A percentile compares a stretch with the other conserved stretches of the same genome.
phyloP scores from a whole-genome alignment of 2,329 filamentous ascomycete genomes.

The Eutypella sp. region DNA sequence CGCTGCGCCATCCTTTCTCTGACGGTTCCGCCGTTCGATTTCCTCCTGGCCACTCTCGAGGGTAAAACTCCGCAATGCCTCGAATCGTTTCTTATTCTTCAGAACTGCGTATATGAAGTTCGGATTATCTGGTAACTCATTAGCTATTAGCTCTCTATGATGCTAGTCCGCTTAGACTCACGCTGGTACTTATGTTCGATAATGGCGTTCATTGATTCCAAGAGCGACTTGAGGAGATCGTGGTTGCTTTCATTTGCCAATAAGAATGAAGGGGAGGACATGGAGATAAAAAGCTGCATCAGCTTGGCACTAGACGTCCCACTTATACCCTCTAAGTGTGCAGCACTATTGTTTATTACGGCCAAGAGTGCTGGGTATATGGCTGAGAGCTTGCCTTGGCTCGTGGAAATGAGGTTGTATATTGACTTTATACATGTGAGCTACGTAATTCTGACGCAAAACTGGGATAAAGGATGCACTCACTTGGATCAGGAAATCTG shows the following conservation, averaged over 20 bases:
- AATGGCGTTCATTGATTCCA: constrained; percentile 86
- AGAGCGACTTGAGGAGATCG: constrained; percentile 68
- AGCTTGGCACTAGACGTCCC: constrained; percentile 72
- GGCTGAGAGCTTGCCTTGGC: constrained; percentile 82
- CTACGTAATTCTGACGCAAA: too few relatives aligned
- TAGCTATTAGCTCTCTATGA: constrained; percentile 16
- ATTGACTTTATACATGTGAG: constrained; percentile 59
- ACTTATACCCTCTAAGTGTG: constrained; percentile 75
- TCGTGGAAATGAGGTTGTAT: constrained; percentile 83
- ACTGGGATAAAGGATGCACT: constrained; percentile 26
- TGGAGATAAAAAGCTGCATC: constrained; percentile 81
- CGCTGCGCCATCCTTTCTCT: constrained; percentile 58
- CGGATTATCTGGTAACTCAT: constrained; percentile 59
- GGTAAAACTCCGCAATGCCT: constrained; percentile 80
- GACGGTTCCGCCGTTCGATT: constrained; percentile 72
- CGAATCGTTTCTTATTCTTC: constrained; percentile 75
- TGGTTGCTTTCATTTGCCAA: constrained; percentile 92
- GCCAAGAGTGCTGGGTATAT: constrained; percentile 90
- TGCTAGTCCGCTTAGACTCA: constrained; percentile 36
- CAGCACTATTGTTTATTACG: constrained; percentile 88
- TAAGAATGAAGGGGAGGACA: constrained; percentile 90
- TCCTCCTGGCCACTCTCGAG: constrained; percentile 89
- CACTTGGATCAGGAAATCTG: constrained; percentile 88
- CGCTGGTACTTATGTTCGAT: constrained; percentile 82
- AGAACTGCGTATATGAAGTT: constrained; percentile 76